Conservation (phyloP, 78 protist genomes). For the Dictyostelium capitatum region DNA sequence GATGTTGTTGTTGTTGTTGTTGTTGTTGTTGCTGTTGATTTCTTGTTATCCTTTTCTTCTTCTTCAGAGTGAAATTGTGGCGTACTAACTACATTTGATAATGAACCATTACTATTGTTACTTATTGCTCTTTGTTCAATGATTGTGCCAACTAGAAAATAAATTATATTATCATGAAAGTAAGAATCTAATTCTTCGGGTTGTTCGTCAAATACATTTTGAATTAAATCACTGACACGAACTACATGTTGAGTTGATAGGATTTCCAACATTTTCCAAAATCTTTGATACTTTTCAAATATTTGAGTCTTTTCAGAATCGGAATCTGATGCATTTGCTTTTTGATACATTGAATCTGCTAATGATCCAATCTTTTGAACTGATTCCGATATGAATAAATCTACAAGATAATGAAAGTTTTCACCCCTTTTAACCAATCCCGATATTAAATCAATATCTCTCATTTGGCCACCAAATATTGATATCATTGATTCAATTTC, state of each 20-base stretch:
- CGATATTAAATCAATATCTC: constrained; percentile 61
- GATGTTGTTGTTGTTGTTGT: background rate
- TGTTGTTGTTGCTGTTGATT: constrained; percentile 9
- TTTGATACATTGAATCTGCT: constrained; percentile 64
- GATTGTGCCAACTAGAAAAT: constrained; percentile 23
- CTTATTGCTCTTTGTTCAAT: constrained; percentile 4
- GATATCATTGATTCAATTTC: constrained; percentile 41
- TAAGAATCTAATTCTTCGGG: constrained; percentile 76
- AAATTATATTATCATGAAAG: constrained; percentile 43
- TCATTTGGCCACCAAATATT: constrained; percentile 68
- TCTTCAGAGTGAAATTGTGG: background rate
- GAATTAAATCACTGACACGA: constrained; percentile 41
- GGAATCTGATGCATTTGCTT: constrained; percentile 27
- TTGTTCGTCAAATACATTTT: constrained; percentile 64
- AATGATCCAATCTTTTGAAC: constrained; percentile 48
- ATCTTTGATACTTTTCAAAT: constrained; percentile 60
- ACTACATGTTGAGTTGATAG: background rate
- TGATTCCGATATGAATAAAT: constrained; percentile 50
- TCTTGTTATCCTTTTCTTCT: background rate
- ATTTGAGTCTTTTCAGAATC: background rate
- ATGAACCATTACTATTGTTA: background rate
- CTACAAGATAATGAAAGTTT: constrained; percentile 19
- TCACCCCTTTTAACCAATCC: constrained; percentile 67
- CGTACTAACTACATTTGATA: background rate
- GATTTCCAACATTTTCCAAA: constrained; percentile 51